Conservation (phyloP, 371 early-diverging fungal species). For the Mortierella sp. region DNA sequence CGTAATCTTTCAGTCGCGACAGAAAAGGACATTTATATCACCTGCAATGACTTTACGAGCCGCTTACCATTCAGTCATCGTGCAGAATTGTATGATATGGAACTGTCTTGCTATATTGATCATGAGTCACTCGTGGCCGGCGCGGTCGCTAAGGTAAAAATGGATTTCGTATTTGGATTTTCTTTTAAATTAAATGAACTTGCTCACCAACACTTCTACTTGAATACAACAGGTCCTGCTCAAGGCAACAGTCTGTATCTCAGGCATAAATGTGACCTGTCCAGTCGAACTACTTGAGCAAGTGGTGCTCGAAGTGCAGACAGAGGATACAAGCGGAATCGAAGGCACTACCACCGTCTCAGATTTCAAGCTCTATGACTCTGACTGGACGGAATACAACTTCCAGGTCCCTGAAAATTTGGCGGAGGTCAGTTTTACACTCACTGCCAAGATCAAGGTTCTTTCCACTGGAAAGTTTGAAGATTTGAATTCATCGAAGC, state of each 20-base stretch:
- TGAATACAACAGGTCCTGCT: constrained; percentile 51
- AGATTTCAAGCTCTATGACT: constrained; percentile 47
- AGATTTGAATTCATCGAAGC: background rate
- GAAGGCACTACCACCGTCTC: constrained; percentile 44
- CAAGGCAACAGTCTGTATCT: constrained; percentile 55
- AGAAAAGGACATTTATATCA: constrained; percentile 45
- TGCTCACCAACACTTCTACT: background rate
- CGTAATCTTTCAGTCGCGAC: background rate
- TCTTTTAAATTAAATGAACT: background rate
- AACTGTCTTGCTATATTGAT: constrained; percentile 60
- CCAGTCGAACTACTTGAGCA: constrained; percentile 61
- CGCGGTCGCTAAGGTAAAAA: constrained; percentile 59
- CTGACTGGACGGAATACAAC: constrained; percentile 36
- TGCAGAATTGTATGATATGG: constrained; percentile 57
- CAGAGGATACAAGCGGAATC: constrained; percentile 38
- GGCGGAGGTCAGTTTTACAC: constrained; percentile 35
- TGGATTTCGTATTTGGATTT: too few species aligned
- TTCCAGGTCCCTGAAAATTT: constrained; percentile 50
- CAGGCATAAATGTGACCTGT: constrained; percentile 31
- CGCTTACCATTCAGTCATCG: constrained; percentile 52
- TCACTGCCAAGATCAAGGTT: constrained; percentile 58
- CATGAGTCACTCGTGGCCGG: constrained; percentile 62
- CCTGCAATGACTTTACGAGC: constrained; percentile 60
- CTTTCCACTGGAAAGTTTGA: constrained; percentile 32
- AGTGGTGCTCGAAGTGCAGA: constrained; percentile 47